These are phyloP conservation scores for Beauveria bassiana DNA, from an alignment of 2,329 filamentous ascomycete species.

Conservation along the genomic window DNA sequence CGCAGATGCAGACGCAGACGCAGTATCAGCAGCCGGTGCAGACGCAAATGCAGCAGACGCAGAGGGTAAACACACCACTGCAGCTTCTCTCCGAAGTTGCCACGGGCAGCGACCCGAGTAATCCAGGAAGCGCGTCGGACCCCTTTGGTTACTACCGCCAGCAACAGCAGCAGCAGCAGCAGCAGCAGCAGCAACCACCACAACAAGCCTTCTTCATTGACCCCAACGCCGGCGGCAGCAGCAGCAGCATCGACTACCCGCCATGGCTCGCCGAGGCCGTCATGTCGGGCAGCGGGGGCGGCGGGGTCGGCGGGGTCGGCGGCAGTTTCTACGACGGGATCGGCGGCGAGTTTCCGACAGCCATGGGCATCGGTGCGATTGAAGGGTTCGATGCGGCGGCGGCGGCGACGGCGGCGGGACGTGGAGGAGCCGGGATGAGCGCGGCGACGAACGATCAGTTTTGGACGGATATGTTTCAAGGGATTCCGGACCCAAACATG, in stretches of 20 bases:
- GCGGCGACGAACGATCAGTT: constrained; percentile 31
- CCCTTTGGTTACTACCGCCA: constrained; percentile 1
- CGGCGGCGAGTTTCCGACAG: not conserved
- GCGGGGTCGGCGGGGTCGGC: too few species aligned
- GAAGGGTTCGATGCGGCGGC: not conserved
- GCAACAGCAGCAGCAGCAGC: constrained; percentile 9
- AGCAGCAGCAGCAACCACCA: constrained; percentile 1
- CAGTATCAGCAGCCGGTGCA: not conserved
- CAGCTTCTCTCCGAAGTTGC: constrained; percentile 51
- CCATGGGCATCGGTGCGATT: not conserved
- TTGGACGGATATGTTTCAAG: constrained; percentile 30
- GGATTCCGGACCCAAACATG: constrained; percentile 25
- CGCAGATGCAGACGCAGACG: constrained; percentile 7
- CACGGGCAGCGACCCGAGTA: constrained; percentile 32
- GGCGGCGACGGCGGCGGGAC: constrained; percentile 11
- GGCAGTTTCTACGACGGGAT: not conserved
- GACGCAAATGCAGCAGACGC: constrained; percentile 16
- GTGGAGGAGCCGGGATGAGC: not conserved
- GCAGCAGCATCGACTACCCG: not conserved
- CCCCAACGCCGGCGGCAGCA: not conserved
- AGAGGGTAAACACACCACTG: constrained; percentile 42
- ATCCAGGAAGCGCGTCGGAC: constrained; percentile 11
- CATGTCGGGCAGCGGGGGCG: not conserved
- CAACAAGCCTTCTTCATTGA: not conserved
- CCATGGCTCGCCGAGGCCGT: constrained; percentile 10